Evolutionary conservation across 257 asterid species (phyloP).

Genomic region (Fraxinus americana): DNA sequence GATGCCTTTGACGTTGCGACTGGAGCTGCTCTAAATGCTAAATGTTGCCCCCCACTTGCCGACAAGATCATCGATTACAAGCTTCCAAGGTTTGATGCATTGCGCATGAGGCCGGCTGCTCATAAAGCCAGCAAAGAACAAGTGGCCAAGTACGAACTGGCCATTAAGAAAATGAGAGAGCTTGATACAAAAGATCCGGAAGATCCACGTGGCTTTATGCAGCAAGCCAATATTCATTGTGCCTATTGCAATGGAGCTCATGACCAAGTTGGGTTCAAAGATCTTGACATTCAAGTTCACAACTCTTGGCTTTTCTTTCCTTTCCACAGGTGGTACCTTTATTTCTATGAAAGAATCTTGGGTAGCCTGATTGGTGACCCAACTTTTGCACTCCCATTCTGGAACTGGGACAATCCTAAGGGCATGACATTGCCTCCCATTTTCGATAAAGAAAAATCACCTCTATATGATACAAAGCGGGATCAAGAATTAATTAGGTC

Average conservation of each 20-base stretch:
- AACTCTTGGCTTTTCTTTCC: conserved; percentile 50
- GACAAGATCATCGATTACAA: conserved; percentile 31
- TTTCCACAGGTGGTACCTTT: conserved; percentile 52
- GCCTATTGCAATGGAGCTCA: conserved; percentile 58
- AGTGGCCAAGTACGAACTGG: conserved; percentile 40
- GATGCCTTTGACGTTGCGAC: conserved; percentile 14
- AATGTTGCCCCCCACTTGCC: conserved; percentile 52
- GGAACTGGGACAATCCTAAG: conserved; percentile 44
- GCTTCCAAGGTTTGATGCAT: conserved; percentile 23
- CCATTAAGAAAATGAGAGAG: conserved; percentile 36
- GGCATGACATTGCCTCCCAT: conserved; percentile 50
- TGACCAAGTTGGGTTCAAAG: conserved; percentile 36
- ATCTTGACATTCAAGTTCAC: conserved; percentile 44
- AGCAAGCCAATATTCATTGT: conserved; percentile 56
- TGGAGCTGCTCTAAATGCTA: conserved; percentile 23
- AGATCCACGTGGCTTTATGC: conserved; percentile 54
- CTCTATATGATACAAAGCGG: conserved; percentile 46
- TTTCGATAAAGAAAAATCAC: conserved; percentile 26
- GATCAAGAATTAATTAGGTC: conserved; percentile 35
- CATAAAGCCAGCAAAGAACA: conserved; percentile 34
- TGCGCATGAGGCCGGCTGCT: conserved; percentile 44
- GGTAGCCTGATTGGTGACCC: conserved; percentile 38
- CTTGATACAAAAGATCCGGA: conserved; percentile 41
- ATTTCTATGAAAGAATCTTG: conserved; percentile 49
- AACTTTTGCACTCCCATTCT: conserved; percentile 38